A percentile compares a stretch with the other conserved stretches of the same genome.
Evolutionary conservation across 164 flowering plant genomes (phyloP).

Genomic region (Piper longum): DNA sequence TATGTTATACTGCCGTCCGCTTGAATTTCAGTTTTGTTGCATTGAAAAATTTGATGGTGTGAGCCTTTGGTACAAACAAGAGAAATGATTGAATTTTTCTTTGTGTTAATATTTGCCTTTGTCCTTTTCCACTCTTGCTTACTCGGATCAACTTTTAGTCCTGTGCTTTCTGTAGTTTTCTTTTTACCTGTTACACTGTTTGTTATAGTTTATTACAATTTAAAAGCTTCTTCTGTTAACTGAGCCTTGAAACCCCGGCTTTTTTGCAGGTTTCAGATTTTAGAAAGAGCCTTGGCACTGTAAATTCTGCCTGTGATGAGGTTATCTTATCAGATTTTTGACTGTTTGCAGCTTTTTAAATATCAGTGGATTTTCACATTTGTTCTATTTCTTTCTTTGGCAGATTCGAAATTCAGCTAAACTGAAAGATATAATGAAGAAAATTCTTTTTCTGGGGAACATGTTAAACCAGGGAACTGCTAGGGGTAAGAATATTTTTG

Average conservation of each 20-base stretch:
- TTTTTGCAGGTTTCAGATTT: slow-evolving; percentile 61
- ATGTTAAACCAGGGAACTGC: slow-evolving; percentile 94
- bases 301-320: slow-evolving; percentile 82
- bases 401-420: slow-evolving; percentile 71
- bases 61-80: no score
- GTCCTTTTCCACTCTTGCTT: no score
- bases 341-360: not conserved
- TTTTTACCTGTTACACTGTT: no score
- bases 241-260: not conserved
- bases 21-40: no score
- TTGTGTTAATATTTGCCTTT: no score
- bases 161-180: not conserved
- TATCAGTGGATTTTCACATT: not conserved
- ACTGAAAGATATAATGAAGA: slow-evolving; percentile 82
- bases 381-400: slow-evolving; percentile 6
- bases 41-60: no score
- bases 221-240: not conserved
- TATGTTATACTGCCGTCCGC: no score
- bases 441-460: slow-evolving; percentile 72
- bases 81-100: no score
- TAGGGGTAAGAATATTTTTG: slow-evolving; percentile 43
- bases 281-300: slow-evolving; percentile 53
- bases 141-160: no score
- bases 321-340: slow-evolving; percentile 18
- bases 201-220: no score